Base-by-base conservation (phyloP, 176 grass and related monocot species). In the Miscanthus lutarioriparius region DNA sequence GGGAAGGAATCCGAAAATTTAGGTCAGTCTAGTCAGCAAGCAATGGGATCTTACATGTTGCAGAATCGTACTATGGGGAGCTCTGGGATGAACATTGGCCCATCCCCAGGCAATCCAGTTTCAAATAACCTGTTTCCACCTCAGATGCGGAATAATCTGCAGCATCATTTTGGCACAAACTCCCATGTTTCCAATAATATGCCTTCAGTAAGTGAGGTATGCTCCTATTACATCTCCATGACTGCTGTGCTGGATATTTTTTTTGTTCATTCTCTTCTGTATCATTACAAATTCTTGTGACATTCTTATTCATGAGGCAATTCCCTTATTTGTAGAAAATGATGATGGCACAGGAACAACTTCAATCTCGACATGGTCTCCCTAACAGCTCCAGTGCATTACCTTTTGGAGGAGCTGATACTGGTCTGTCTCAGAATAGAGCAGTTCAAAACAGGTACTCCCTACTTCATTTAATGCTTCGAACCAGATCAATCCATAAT, bases 361-460 rank as follows among this genome's bases (percentile, higher is more conserved):
- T 92, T 74, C 89, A 89, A 78, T 86, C 82, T 44, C 82, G 35
- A 76, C 89, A 80, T 22, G 67, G 68, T 80, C 67, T 87, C 43
- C 90, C 84, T 49, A 88, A 85, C 45, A 95, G 79, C 62, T 87
- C 84, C 53, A 92, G 41, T 72, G 82, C 72, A 74, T 87, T 80
- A 77, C 61, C 86, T 33, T 95, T 92, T 84, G 84, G 83, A 87
- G 93, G 87, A 90, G 82, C 89, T 69, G 75, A 89, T 72, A 77
- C 83, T 83, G 73, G 61, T 53, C 89, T 89, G 27, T 62, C 96
- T 84, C 89, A 98, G 65, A 93, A 91, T 74, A 91, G 89, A 81
- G 56, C 72, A 45, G 79, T 87, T 88, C 91, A 90, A 79, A 86
- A 90, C 83, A 98, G 96, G 96, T 98, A 98, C 41, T 43, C 25